Base-by-base conservation (phyloP, 2,329 filamentous ascomycete genomes). In the Colletotrichum chlorophyti region DNA sequence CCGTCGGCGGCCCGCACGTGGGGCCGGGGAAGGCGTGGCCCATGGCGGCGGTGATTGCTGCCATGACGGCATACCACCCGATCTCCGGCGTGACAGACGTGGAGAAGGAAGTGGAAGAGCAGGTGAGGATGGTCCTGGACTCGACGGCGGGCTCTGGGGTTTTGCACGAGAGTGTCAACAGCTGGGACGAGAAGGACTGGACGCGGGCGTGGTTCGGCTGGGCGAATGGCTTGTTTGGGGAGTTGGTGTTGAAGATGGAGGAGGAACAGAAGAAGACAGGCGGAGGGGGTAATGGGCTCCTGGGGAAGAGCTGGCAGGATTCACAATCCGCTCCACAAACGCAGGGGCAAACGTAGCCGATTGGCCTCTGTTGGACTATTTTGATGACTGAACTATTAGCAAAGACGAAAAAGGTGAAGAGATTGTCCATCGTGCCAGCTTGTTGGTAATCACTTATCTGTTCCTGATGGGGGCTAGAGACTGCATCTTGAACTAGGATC, bases 1-100 rank as follows among this genome's bases (percentile, higher is more conserved):
- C 88, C 2, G 89, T 95, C 53, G 91, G 93, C 7, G 91, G 80
- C 1, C 80, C 80, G 4, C 82, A 83, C 65, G 86, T 92, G 55
- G 90, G 91, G 0, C 79, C 81, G 0, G 82, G 81, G 0, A 74
- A 74, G 31, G 79, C 81, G 0, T 85, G 83, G 83, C 82, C 83
- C 0, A 84, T 85, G 82, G 79, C 81, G 1, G 75, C 77, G 26
- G 80, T 83, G 10, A 80, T 83, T 15, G 79, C 76, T 1, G 81
- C 79, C 17, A 77, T 83, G 63, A 85, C 82, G 3, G 75, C 74
- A 0, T 70, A 65, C 58, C 67, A 72, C 31, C 64, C 63, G 5
- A 52, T 66, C 3, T 53, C 65, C 4, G 66, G 65, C 1, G 27
- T 61, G 21, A 37, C 46, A 23, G 69, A 70, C 8, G 54, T 65